Percentiles rank a stretch among this genome's conserved stretches.
Conservation (phyloP, 768 basidiomycete species). For the Rhizopogon salebrosus region DNA sequence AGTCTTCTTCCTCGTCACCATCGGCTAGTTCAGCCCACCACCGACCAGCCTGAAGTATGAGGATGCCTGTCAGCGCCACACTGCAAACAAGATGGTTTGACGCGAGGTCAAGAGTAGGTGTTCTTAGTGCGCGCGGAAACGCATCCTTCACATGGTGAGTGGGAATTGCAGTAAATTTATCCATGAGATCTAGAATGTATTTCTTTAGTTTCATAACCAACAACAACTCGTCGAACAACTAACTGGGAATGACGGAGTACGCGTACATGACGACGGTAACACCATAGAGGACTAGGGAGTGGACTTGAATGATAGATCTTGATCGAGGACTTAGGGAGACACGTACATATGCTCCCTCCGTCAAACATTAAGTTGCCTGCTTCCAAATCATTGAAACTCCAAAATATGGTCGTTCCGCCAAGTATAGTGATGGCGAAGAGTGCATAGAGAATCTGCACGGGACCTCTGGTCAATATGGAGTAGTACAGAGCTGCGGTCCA, state of each 20-base stretch:
- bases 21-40: conserved; percentile 82
- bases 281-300: conserved; percentile 61
- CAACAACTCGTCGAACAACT: conserved; percentile 22
- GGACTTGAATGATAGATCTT: conserved; percentile 1
- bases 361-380: conserved; percentile 91
- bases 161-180: conserved; percentile 57
- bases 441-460: conserved; percentile 50
- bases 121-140: conserved; percentile 59
- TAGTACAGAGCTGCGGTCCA: conserved; percentile 85
- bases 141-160: conserved; percentile 44
- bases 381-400: conserved; percentile 71
- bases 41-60: conserved; percentile 77
- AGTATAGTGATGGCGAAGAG: conserved; percentile 50
- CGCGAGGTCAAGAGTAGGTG: conserved; percentile 70
- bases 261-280: conserved; percentile 69
- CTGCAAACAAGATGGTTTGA: conserved; percentile 83
- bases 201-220: conserved; percentile 4
- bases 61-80: conserved; percentile 82
- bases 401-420: conserved; percentile 65
- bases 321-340: background rate
- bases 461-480: conserved; percentile 66
- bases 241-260: conserved; percentile 77
- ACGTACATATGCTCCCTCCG: conserved; percentile 81
- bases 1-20: conserved; percentile 41
- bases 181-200: conserved; percentile 42